Evolutionary conservation across 2,329 filamentous ascomycete genomes (phyloP), one percentile per base, ranked within the genome.

Genomic region (Tricladium varicosporioides): DNA sequence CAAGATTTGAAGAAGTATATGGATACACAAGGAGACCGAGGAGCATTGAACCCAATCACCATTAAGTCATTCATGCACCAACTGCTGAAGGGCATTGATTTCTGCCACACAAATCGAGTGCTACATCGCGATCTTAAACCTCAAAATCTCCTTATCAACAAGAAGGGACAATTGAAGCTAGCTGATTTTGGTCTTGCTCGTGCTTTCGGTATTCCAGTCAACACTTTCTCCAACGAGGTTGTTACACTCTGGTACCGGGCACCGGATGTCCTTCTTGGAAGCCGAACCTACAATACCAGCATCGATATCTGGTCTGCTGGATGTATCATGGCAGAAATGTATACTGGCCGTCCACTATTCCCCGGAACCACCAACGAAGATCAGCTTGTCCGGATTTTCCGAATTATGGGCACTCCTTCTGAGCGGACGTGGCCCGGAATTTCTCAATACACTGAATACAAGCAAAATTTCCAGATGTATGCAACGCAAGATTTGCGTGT

Each of bases 1-100:
- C 92, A 92, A 72, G 94, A 99, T 70, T 78, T 99, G 10, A 99
- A 99, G 80, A 91, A 95, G 71, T 97, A 97, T 76, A 99, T 99
- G 94, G 94, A 99, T 73, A 90, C 87, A 5, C 83, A 92, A 57
- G 92, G 92, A 68, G 91, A 97, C 67, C 84, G 92, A 52, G 93
- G 94, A 60, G 91, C 92, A 49, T 81, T 99, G 54, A 92, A 96
- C 72, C 89, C 91, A 42, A 77, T 83, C 55, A 94, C 91, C 54
- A 97, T 99, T 82, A 97, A 97, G 78, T 95, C 91, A 19, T 99
- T 97, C 82, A 97, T 97, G 93, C 94, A 93, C 76, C 94, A 99
- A 77, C 84, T 99, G 32, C 85, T 97, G 60, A 87, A 91, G 69
- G 94, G 94, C 54, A 97, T 97, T 69, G 92, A 94, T 60, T 99